Percentiles rank a stretch among this genome's conserved stretches.
These are phyloP conservation scores for Darksidea phi DNA, from an alignment of 495 filamentous ascomycete genomes.

Conservation along the genomic window DNA sequence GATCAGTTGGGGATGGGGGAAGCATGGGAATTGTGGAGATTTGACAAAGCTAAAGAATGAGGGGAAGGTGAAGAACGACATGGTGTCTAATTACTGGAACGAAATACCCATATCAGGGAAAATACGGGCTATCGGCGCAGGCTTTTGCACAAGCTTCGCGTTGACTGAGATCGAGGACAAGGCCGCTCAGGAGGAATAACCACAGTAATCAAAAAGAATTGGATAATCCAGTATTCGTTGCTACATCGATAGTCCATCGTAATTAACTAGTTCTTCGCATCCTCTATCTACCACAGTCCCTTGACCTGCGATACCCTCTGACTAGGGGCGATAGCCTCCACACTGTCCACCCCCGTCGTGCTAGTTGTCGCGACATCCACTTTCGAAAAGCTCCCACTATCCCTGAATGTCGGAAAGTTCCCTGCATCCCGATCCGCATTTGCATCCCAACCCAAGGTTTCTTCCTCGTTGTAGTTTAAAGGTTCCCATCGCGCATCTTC, in stretches of 20 bases:
- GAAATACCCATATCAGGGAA: neutral
- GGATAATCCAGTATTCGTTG: too few species aligned
- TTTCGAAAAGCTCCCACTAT: slow-evolving; percentile 37
- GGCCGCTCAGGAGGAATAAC: neutral
- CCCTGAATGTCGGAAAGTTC: slow-evolving; percentile 43
- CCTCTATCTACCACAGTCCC: slow-evolving; percentile 26
- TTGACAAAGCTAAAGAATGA: slow-evolving; percentile 45
- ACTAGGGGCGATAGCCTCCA: slow-evolving; percentile 59
- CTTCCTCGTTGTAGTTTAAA: slow-evolving; percentile 57
- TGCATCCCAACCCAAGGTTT: slow-evolving; percentile 77
- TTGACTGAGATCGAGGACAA: neutral
- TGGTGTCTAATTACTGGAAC: neutral
- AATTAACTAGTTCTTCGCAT: too few species aligned
- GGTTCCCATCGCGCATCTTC: slow-evolving; percentile 82
- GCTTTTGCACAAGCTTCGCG: neutral
- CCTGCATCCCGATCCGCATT: slow-evolving; percentile 52
- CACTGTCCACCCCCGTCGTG: slow-evolving; percentile 32
- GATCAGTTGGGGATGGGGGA: slow-evolving; percentile 89
- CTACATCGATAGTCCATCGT: too few species aligned
- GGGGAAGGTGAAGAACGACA: neutral
- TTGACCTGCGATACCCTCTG: slow-evolving; percentile 62
- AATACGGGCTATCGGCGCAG: neutral
- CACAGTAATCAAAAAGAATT: too few species aligned
- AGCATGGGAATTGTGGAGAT: slow-evolving; percentile 93
- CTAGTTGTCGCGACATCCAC: slow-evolving; percentile 24